phyloP scores from a whole-genome alignment of 1,284 basidiomycete genomes.

The Trichosporon sp. region DNA sequence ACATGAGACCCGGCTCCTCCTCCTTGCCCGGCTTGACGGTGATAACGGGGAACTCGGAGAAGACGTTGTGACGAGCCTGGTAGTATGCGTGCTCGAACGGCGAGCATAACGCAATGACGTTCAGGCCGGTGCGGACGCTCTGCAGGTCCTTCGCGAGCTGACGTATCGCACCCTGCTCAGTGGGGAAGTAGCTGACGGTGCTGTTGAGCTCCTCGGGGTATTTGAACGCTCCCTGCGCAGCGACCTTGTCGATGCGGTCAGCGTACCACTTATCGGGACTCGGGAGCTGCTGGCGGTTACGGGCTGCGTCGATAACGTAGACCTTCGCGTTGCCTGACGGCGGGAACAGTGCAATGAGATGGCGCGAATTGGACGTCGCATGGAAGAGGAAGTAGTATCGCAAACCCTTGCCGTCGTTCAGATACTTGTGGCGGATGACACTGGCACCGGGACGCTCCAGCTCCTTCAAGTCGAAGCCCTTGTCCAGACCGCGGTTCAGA shows the following conservation, averaged over 20 bases:
- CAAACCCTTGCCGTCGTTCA: slow-evolving; percentile 63
- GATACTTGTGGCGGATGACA: slow-evolving; percentile 64
- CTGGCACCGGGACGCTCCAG: slow-evolving; percentile 62
- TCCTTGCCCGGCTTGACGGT: slow-evolving; percentile 72
- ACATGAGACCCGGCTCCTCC: slow-evolving; percentile 53
- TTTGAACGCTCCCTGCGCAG: slow-evolving; percentile 51
- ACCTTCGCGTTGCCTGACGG: slow-evolving; percentile 67
- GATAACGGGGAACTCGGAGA: slow-evolving; percentile 80
- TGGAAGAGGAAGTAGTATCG: slow-evolving; percentile 93
- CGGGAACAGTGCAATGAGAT: slow-evolving; percentile 86
- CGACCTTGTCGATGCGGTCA: slow-evolving; percentile 54
- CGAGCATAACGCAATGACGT: slow-evolving; percentile 75
- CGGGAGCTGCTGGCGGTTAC: slow-evolving; percentile 72
- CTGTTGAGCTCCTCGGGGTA: slow-evolving; percentile 72
- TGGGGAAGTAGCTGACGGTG: slow-evolving; percentile 68
- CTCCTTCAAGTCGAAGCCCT: slow-evolving; percentile 79
- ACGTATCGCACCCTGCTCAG: slow-evolving; percentile 72
- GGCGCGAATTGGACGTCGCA: slow-evolving; percentile 66
- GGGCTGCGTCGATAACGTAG: slow-evolving; percentile 85
- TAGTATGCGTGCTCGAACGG: slow-evolving; percentile 80
- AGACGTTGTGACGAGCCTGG: slow-evolving; percentile 65
- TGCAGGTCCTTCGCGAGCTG: slow-evolving; percentile 84
- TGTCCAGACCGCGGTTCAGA: slow-evolving; percentile 74
- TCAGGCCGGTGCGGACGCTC: slow-evolving; percentile 54
- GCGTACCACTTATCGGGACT: slow-evolving; percentile 70